Conservation (phyloP, 305 asterid species). For the Fraxinus sp. region DNA sequence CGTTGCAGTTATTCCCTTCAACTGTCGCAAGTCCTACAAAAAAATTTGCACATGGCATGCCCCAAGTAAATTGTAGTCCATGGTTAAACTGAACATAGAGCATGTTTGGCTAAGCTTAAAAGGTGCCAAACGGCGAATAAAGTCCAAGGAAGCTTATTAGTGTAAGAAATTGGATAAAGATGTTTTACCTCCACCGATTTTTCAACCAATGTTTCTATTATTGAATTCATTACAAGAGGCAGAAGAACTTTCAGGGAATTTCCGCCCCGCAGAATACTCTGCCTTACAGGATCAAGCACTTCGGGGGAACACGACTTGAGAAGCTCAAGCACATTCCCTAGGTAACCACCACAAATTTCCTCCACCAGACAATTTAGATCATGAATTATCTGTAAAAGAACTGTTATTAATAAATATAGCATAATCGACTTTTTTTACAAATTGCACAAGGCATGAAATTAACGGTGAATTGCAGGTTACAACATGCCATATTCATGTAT, state of each 20-base stretch:
- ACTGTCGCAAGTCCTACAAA: constrained; percentile 76
- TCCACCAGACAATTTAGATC: constrained; percentile 63
- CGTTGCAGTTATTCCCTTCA: constrained; percentile 94
- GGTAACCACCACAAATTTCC: constrained; percentile 71
- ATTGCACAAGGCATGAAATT: neutral
- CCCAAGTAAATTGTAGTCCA: constrained; percentile 17
- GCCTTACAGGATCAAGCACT: constrained; percentile 80
- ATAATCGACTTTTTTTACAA: neutral
- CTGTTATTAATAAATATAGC: constrained; percentile 11
- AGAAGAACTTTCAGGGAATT: constrained; percentile 66
- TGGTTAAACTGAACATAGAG: neutral
- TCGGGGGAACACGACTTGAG: constrained; percentile 70
- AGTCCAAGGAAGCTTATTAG: neutral
- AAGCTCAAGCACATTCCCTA: constrained; percentile 63
- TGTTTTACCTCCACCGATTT: constrained; percentile 74
- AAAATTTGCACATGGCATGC: constrained; percentile 10
- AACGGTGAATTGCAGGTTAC: neutral
- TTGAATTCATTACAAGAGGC: constrained; percentile 64
- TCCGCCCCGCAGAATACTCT: constrained; percentile 78
- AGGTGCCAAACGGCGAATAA: neutral
- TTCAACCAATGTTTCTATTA: constrained; percentile 71
- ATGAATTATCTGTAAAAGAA: constrained; percentile 66
- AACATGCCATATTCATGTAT: constrained; percentile 15
- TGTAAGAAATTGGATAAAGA: neutral
- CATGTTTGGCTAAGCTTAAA: neutral